Evolutionary conservation across 140 eudicot species (phyloP).

Genomic region (Oenanthe javanica): DNA sequence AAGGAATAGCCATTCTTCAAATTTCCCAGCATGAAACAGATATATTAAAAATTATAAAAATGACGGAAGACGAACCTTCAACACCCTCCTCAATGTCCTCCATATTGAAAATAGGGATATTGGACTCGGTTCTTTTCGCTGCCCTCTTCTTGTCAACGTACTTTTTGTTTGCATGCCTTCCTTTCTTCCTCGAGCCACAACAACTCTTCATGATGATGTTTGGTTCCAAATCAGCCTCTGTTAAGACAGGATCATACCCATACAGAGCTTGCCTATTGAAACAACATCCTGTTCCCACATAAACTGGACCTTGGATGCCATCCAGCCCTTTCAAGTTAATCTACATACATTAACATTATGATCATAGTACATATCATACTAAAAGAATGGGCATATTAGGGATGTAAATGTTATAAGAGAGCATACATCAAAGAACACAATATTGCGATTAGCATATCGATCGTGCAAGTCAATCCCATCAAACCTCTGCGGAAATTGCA

Average conservation of each 20-base stretch:
- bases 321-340: constrained; percentile 64
- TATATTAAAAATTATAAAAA: background rate
- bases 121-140: constrained; percentile 44
- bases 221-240: constrained; percentile 55
- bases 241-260: constrained; percentile 54
- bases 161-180: constrained; percentile 37
- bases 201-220: constrained; percentile 45
- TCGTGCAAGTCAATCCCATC: constrained; percentile 84
- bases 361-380: background rate
- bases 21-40: background rate
- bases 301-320: constrained; percentile 62
- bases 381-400: background rate
- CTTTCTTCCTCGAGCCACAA: constrained; percentile 56
- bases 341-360: constrained; percentile 8
- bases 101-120: constrained; percentile 46
- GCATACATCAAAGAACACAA: constrained; percentile 83
- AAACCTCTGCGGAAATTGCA: constrained; percentile 80
- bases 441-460: constrained; percentile 88
- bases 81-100: constrained; percentile 63
- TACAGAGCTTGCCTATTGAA: constrained; percentile 65
- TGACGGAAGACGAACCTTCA: constrained; percentile 32
- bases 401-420: background rate
- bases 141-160: constrained; percentile 47
- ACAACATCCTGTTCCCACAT: constrained; percentile 65
- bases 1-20: background rate